phyloP scores from a whole-genome alignment of 2,329 filamentous ascomycete genomes.

The Ophiostoma angusticollis region DNA sequence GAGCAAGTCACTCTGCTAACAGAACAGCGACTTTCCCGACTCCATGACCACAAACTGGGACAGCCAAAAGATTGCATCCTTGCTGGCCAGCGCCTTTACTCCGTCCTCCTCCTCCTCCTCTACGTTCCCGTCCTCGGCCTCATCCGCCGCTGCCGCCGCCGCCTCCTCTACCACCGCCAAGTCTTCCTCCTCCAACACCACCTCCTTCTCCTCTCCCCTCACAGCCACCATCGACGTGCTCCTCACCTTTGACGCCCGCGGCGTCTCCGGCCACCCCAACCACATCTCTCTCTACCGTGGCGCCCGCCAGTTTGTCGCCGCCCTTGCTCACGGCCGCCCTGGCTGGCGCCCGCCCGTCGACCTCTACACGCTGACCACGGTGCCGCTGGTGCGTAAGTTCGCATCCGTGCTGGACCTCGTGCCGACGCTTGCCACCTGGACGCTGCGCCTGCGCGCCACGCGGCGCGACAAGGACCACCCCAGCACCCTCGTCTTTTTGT shows the following conservation, averaged over 20 bases:
- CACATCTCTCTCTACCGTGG: slow-evolving; percentile 83
- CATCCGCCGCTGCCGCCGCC: slow-evolving; percentile 24
- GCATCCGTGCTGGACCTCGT: slow-evolving; percentile 60
- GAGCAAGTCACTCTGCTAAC: neutral
- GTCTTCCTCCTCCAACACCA: slow-evolving; percentile 12
- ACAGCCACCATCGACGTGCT: slow-evolving; percentile 60
- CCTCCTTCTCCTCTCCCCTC: slow-evolving; percentile 22
- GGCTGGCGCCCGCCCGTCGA: slow-evolving; percentile 63
- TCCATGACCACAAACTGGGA: slow-evolving; percentile 78
- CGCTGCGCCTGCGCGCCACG: slow-evolving; percentile 23
- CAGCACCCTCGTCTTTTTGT: slow-evolving; percentile 52
- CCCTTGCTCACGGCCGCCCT: slow-evolving; percentile 48
- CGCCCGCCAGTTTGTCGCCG: slow-evolving; percentile 56
- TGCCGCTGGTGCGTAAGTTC: slow-evolving; percentile 70
- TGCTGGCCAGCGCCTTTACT: slow-evolving; percentile 63
- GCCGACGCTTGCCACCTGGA: slow-evolving; percentile 50
- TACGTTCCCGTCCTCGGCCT: slow-evolving; percentile 8
- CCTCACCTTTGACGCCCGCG: slow-evolving; percentile 75
- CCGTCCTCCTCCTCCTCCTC: slow-evolving; percentile 31
- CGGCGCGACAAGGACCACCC: slow-evolving; percentile 34
- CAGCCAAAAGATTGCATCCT: slow-evolving; percentile 50
- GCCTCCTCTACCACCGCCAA: no score
- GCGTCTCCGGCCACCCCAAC: slow-evolving; percentile 83
- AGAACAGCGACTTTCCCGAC: slow-evolving; percentile 61
- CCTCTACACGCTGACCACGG: slow-evolving; percentile 71